A percentile compares a stretch with the other conserved stretches of the same genome.
Conservation (phyloP, 495 filamentous ascomycete species). For the Xylaria venustula region DNA sequence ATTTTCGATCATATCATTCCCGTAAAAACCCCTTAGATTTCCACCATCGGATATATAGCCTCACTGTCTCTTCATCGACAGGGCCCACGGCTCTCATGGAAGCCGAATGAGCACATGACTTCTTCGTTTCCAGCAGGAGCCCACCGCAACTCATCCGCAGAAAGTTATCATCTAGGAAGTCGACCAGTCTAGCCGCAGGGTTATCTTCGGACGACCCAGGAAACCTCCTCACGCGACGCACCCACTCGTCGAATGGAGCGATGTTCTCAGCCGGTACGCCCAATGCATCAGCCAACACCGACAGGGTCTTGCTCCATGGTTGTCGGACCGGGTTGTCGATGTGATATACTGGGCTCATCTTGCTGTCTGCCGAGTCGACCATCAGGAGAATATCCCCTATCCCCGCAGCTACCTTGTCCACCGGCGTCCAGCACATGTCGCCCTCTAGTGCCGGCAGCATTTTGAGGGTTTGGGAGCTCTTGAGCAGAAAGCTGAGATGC, state of each 20-base stretch:
- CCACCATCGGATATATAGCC: constrained; percentile 42
- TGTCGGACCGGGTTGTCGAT: constrained; percentile 54
- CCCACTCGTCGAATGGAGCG: constrained; percentile 49
- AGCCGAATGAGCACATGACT: constrained; percentile 39
- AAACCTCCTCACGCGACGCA: constrained; percentile 37
- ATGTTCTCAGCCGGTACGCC: constrained; percentile 29
- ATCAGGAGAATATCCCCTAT: too few relatives aligned
- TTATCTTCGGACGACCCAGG: constrained; percentile 38
- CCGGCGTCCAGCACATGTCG: constrained; percentile 40
- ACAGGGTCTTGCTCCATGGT: constrained; percentile 45
- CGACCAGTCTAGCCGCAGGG: constrained; percentile 42
- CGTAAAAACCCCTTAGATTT: constrained; percentile 26
- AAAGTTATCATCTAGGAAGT: constrained; percentile 53
- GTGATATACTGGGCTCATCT: constrained; percentile 51
- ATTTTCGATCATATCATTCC: too few relatives aligned
- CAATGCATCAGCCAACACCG: constrained; percentile 40
- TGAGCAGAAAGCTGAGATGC: constrained; percentile 50
- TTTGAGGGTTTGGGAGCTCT: constrained; percentile 48
- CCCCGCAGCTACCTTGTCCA: too few relatives aligned
- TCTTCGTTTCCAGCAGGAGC: constrained; percentile 41
- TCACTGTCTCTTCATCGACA: constrained; percentile 35
- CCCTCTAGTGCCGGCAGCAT: constrained; percentile 45
- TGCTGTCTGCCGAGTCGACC: constrained; percentile 13
- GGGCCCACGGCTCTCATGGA: constrained; percentile 33
- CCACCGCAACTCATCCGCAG: constrained; percentile 53